Evolutionary conservation across 768 basidiomycete genomes (phyloP), one percentile per base, ranked within the genome.

Genomic region (Roridomyces roridus): DNA sequence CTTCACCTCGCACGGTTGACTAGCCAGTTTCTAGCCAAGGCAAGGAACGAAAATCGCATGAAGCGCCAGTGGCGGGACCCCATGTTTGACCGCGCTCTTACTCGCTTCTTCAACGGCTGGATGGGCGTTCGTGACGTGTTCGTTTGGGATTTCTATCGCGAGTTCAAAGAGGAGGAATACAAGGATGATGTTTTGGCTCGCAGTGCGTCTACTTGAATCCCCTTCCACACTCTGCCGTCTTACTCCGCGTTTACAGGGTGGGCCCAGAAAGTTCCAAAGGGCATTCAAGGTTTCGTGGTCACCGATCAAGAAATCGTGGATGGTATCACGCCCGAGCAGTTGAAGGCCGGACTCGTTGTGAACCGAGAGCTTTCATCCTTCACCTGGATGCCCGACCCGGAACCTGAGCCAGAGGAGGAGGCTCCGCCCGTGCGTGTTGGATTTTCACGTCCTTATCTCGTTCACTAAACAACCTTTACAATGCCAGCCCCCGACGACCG

Each of bases 91-190:
- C 51, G 57, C 11, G 23, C 36, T 7, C 8, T 63, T 29, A 58
- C 49, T 44, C 46, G 61, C 43, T 63, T 59, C 31, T 63, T 63
- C 53, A 63, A 63, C 18, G 61, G 61, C 44, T 63, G 61, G 61
- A 55, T 63, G 57, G 61, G 61, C 1, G 58, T 57, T 23, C 12
- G 49, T 11, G 61, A 63, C 17, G 43, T 47, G 35, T 63, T 63
- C 53, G 40, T 59, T 14, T 51, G 31, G 39, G 57, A 63, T 42
- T 63, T 59, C 36, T 59, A 51, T 45, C 29, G 23, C 9, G 61
- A 63, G 57, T 63, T 63, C 50, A 55, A 35, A 29, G 61, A 63
- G 4, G 52, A 55, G 39, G 61, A 63, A 49, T 63, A 63, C 25
- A 58, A 59, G 48, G 61, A 63, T 34, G 61, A 63, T 49, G 28